Evolutionary conservation across 2,329 filamentous ascomycete species (phyloP), one percentile per base, ranked within the genome.

Genomic region (Arthrobotrys megalospora): DNA sequence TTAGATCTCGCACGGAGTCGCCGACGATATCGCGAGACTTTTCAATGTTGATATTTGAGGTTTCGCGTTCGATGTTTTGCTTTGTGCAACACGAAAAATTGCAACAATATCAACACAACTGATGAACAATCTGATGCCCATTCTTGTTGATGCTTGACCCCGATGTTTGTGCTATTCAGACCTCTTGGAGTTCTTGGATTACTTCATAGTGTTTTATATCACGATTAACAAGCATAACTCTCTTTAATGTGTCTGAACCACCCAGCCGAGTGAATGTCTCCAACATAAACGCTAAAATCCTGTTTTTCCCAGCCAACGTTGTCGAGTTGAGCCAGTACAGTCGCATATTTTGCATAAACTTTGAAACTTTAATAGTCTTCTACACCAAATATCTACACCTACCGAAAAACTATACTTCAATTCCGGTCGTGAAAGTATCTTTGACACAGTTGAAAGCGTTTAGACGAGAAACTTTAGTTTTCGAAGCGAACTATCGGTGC

Each of bases 391-490:
- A 38, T 21, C 14, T 38, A 60, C 10, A 19, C 34, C 6, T 47
- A 55, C 24, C 32, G 7, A 4, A 24, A 66, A 75, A 75, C 53
- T 62, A 41, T 66, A 63, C 47, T 11, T 63, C 24, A 53, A 52
- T 75, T 75, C 63, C 63, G 70, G 62, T 11, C 0, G 16, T 19
- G 43, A 58, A 60, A 36, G 24, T 28, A 60, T 62, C 7, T 12
- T 62, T 14, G 36, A 32, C 36, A 28, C 6, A 45, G 16, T 68
- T 24, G 70, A 52, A 75, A 67, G 38, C 70, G 63, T 75, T 58
- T 73, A 65, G 34, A 65, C 62, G 60, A 66, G 50, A 60, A 60
- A 73, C 69, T 60, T 48, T 66, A 52, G 21, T 34, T 34, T 12
- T 36, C 12, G 11, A 64, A 48, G 38, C 60, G 60, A 48, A 48